A percentile compares a stretch with the other conserved stretches of the same genome.
Evolutionary conservation across 2,329 filamentous ascomycete species (phyloP).

Genomic region (Colletotrichum brevisporum): DNA sequence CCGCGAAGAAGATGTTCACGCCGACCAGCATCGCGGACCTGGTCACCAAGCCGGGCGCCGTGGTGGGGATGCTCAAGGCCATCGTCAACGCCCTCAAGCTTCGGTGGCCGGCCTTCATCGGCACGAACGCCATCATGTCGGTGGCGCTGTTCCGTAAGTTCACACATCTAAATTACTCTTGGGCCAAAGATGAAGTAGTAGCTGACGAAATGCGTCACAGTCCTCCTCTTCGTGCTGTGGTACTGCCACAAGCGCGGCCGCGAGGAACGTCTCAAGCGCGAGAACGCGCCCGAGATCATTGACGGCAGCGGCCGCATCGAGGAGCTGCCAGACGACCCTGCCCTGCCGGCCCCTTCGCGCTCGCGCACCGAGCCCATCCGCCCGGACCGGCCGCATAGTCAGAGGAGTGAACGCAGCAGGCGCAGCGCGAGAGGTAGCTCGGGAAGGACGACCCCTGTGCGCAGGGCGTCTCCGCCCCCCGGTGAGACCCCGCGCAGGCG

Average conservation of each 20-base stretch:
- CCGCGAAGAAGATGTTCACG: constrained; percentile 76
- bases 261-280: constrained; percentile 82
- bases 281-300: constrained; percentile 55
- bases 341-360: constrained; percentile 52
- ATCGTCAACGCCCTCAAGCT: constrained; percentile 91
- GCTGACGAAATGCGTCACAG: constrained; percentile 55
- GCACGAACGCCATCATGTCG: constrained; percentile 87
- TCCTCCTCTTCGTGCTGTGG: constrained; percentile 95
- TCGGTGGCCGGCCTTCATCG: constrained; percentile 90
- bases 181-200: not conserved
- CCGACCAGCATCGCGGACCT: constrained; percentile 83
- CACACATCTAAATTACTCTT: not conserved
- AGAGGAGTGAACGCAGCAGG: constrained; percentile 41
- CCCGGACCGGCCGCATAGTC: constrained; percentile 27
- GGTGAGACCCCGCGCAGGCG: constrained; percentile 25
- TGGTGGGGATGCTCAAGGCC: constrained; percentile 87
- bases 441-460: constrained; percentile 29
- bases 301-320: constrained; percentile 60
- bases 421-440: constrained; percentile 35
- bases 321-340: constrained; percentile 64
- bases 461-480: constrained; percentile 15
- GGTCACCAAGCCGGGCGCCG: constrained; percentile 87
- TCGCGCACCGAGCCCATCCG: constrained; percentile 36
- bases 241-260: constrained; percentile 97
- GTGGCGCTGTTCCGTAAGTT: constrained; percentile 86